These are phyloP conservation scores for Coccomyxa sp. DNA, from an alignment of 139 green algal genomes.

Conservation along the genomic window DNA sequence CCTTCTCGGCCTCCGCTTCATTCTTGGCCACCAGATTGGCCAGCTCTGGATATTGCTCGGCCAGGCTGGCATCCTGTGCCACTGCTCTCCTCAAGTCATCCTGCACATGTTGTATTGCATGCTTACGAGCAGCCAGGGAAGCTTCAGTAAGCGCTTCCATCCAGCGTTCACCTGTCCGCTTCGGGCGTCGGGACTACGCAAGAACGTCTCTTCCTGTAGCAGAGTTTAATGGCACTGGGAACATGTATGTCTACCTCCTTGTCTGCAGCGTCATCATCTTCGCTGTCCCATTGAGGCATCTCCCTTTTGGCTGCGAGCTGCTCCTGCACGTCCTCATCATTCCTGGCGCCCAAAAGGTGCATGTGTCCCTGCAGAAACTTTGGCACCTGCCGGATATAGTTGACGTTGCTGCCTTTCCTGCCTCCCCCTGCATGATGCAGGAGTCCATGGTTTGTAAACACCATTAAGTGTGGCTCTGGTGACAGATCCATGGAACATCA, in stretches of 20 bases:
- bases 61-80: constrained; percentile 69
- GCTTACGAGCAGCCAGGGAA: background rate
- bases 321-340: constrained; percentile 14
- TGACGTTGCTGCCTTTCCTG: constrained; percentile 34
- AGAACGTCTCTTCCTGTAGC: too few relatives aligned
- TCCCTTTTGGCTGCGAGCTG: constrained; percentile 2
- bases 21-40: constrained; percentile 25
- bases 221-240: too few relatives aligned
- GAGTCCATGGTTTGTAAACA: too few relatives aligned
- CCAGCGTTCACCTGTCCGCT: too few relatives aligned
- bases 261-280: constrained; percentile 28
- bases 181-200: too few relatives aligned
- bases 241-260: too few relatives aligned
- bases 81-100: constrained; percentile 66
- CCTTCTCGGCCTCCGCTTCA: constrained; percentile 60
- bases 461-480: too few relatives aligned
- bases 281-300: constrained; percentile 22
- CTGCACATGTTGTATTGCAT: constrained; percentile 25
- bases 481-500: too few relatives aligned
- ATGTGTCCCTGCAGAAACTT: constrained; percentile 76
- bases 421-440: constrained; percentile 1
- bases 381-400: constrained; percentile 51
- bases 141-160: too few relatives aligned
- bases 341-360: constrained; percentile 53
- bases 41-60: constrained; percentile 46